Evolutionary conservation across 345 rosid genomes (phyloP), one percentile per base, ranked within the genome.

Genomic region (Pistacia atlantica): DNA sequence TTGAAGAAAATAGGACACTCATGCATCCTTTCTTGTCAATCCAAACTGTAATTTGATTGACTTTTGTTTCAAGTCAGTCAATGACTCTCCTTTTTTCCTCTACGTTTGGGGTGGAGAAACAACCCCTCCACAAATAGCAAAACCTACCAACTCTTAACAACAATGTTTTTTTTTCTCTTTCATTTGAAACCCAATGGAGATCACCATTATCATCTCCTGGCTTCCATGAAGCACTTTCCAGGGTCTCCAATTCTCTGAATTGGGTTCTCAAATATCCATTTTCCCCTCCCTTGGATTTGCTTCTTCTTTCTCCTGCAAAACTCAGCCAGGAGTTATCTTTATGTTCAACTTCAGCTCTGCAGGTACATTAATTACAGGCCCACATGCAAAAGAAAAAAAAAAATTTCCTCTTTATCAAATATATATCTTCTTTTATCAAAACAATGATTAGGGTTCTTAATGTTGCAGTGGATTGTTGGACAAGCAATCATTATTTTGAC

Each of bases 121-220:
- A 48, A 18, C 37, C 68, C 22, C 11, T 76, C 91, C 77, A 88
- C 77, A 82, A 81, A 80, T 88, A 87, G 90, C 71, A 72, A 28
- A 75, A 74, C 31, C 11, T 38, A 55, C 82, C 83, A 75, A 75
- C 57, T 67, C 70, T 11, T 11, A 58, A 20, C 42, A 25, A 57
- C 68, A n/a, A 28, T 25, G 25, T 42, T 61, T 76, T 46, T 55
- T 72, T 65, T 46, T 38, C 42, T 46, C 64, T 64, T 28, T 67
- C 37, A 63, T 22, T 71, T 45, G 49, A 67, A 78, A 66, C 59
- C 38, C 65, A 25, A 80, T 81, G 84, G 80, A 65, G 67, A 67
- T 77, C 46, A 8, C 8, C 9, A 33, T 55, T 75, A 33, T 46
- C 69, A 18, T 18, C 83, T 72, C 84, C 70, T 74, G 83, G 74